Base-by-base conservation (phyloP, 257 asterid genomes). In the Jacaranda copaia region DNA sequence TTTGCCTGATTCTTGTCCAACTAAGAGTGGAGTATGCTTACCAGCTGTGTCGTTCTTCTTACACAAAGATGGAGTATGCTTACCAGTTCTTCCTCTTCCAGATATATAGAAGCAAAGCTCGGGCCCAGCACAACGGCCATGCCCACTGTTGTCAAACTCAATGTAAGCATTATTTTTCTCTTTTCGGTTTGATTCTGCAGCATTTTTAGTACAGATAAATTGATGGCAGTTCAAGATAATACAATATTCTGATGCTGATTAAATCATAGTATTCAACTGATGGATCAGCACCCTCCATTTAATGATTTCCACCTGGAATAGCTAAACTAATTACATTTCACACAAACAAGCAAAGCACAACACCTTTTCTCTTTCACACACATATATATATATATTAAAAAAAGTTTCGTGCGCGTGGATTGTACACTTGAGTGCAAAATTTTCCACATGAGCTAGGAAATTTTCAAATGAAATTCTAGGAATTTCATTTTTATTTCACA, bases 31-130 rank as follows among this genome's bases (percentile, higher is more conserved):
- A n/a, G n/a, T n/a, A n/a, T n/a, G n/a, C n/a, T n/a, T n/a, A n/a
- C n/a, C n/a, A n/a, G n/a, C n/a, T n/a, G n/a, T n/a, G n/a, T n/a
- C n/a, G n/a, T n/a, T n/a, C n/a, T n/a, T n/a, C n/a, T n/a, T n/a
- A 67, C n/a, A 43, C 57, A 51, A 51, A 48, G 10, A 7, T 43
- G 4, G 19, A 6, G 19, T 6, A 16, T 9, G 15, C 60, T 76
- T 60, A 69, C 76, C 75, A 43, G n/a, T n/a, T 57, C 68, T 15
- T 46, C n/a, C 71, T 76, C 53, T 3, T 73, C 55, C 57, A 57
- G 53, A 13, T 4, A 20, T 19, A 81, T 11, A 64, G 16, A 13
- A 75, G 5, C 61, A n/a, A 76, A 5, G 70, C 76, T 48, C 15
- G 74, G 59, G 55, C 62, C 7, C 46, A 76, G 5, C 13, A 52